These are phyloP conservation scores for Nyctanthes arbortristis DNA, from an alignment of 257 asterid genomes.

Conservation along the genomic window DNA sequence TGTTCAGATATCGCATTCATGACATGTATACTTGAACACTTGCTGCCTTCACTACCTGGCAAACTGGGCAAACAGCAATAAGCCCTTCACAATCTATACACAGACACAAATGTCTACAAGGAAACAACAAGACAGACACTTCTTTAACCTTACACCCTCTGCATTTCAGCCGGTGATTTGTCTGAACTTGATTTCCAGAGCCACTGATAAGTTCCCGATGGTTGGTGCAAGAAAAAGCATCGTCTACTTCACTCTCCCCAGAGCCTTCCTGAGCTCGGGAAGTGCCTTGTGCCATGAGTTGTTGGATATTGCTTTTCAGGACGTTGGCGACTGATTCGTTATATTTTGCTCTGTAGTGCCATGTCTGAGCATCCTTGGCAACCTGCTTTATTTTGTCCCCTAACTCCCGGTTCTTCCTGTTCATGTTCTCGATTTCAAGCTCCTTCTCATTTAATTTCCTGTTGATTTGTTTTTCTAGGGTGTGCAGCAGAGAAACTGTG, in stretches of 20 bases:
- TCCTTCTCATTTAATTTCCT: constrained; percentile 58
- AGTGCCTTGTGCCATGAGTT: constrained; percentile 51
- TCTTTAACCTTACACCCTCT: constrained; percentile 43
- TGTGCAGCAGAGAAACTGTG: constrained; percentile 43
- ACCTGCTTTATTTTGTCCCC: constrained; percentile 63
- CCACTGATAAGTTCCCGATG: constrained; percentile 27
- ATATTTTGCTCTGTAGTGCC: constrained; percentile 77
- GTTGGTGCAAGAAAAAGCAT: constrained; percentile 58
- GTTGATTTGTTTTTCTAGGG: constrained; percentile 51
- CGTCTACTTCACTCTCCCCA: constrained; percentile 70
- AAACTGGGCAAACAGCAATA: constrained; percentile 56
- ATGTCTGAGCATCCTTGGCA: constrained; percentile 64
- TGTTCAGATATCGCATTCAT: constrained; percentile 31
- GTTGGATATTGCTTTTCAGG: constrained; percentile 63
- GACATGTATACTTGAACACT: constrained; percentile 67
- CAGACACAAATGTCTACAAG: constrained; percentile 72
- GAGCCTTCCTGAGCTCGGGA: constrained; percentile 64
- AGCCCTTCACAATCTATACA: constrained; percentile 65
- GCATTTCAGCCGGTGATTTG: constrained; percentile 37
- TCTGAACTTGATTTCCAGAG: constrained; percentile 23
- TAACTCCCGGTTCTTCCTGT: constrained; percentile 64
- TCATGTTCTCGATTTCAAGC: constrained; percentile 54
- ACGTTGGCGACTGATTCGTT: constrained; percentile 57
- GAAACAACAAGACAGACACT: constrained; percentile 50
- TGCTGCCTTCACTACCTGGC: constrained; percentile 70